Conservation (phyloP, 768 basidiomycete species). For the Boletus rubroflammeus region DNA sequence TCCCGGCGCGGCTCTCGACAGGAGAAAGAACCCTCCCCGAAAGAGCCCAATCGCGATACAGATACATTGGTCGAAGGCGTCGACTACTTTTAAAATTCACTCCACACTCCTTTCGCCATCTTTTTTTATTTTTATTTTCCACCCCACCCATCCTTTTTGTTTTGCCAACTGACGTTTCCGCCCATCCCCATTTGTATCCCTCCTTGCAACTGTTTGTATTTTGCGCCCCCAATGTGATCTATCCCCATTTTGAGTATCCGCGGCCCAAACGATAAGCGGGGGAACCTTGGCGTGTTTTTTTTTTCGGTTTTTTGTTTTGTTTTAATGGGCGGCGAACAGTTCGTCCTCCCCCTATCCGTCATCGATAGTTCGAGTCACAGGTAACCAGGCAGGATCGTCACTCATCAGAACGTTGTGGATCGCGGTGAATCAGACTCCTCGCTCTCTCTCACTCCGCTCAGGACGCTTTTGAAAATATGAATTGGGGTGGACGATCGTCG, state of each 20-base stretch:
- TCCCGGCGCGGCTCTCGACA: slow-evolving; percentile 1
- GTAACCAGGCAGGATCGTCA: neutral
- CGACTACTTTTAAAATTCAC: slow-evolving; percentile 35
- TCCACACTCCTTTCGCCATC: neutral
- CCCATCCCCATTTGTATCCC: slow-evolving; percentile 8
- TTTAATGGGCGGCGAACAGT: slow-evolving; percentile 7
- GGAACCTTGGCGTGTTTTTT: neutral
- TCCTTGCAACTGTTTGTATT: slow-evolving; percentile 1
- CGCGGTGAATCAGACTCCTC: neutral
- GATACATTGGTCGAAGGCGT: slow-evolving; percentile 27
- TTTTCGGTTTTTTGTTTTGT: too few relatives aligned
- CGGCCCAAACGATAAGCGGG: neutral
- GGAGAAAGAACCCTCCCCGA: neutral
- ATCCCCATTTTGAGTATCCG: slow-evolving; percentile 4
- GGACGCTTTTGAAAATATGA: neutral
- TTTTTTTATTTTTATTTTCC: too few relatives aligned
- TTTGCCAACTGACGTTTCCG: neutral
- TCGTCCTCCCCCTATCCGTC: slow-evolving; percentile 5
- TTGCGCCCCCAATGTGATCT: neutral
- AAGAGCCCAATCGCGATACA: neutral
- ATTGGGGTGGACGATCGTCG: too few relatives aligned
- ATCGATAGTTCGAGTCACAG: neutral
- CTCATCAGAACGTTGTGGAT: neutral
- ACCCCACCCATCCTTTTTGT: neutral
- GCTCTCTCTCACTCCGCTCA: neutral